Evolutionary conservation across 1,284 basidiomycete species (phyloP), one percentile per base, ranked within the genome.

Genomic region (Ustilago hordei): DNA sequence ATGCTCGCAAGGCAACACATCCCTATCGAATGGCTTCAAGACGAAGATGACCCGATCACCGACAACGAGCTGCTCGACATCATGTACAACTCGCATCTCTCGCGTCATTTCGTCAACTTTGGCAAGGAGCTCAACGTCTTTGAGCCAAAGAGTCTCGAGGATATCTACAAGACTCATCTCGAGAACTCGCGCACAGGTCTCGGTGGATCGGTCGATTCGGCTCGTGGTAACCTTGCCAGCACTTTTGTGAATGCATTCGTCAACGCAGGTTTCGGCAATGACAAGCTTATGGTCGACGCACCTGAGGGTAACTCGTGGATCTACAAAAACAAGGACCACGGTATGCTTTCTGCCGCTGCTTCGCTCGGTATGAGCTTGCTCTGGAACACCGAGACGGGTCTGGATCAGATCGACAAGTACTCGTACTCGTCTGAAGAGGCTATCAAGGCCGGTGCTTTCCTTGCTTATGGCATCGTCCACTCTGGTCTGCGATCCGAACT

Each of bases 241-340:
- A 97, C 95, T 1, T 99, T 99, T 81, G 97, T 99, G 75, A 99
- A 99, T 84, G 97, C 95, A 1, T 99, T 99, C 79, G 97, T 98
- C 67, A 99, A 99, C 83, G 96, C 95, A 45, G 97, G 97, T 0
- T 99, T 97, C 84, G 95, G 95, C 19, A 99, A 99, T 86, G 97
- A 99, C 86, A 98, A 97, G 87, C 90, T 99, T 65, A 95, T 99
- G 92, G 95, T 96, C 5, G 92, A 93, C 81, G 95, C 95, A 0
- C 93, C 95, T 66, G 95, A 98, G 84, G 96, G 96, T 28, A 93
- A 92, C 87, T 95, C 94, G 81, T 99, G 95, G 94, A 95, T 99
- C 77, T 99, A 99, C 90, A 98, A 98, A 90, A 98, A 98, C 89
- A 98, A 98, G 88, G 96, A 98, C 65, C 93, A 97, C 93, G 94